These are phyloP conservation scores for Fibroporia radiculosa DNA, from an alignment of 768 basidiomycete species.

Conservation along the genomic window DNA sequence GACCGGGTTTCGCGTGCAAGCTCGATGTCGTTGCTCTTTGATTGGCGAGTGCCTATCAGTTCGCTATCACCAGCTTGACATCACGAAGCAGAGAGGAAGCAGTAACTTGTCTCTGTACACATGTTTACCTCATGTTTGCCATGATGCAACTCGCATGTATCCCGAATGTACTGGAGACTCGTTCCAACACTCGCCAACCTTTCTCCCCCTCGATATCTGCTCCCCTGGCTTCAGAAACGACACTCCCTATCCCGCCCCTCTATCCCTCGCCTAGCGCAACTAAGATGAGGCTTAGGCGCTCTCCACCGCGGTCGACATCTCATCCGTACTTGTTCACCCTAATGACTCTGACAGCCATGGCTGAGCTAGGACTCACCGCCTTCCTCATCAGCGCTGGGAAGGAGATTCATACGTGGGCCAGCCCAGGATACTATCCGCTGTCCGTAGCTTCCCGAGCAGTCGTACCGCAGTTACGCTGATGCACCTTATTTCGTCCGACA, in stretches of 20 bases:
- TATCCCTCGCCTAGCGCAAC: constrained; percentile 9
- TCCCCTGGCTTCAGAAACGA: neutral
- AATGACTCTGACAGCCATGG: constrained; percentile 59
- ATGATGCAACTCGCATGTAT: constrained; percentile 8
- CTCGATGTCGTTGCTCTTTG: too few species aligned
- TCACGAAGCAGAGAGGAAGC: too few species aligned
- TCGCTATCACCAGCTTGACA: too few species aligned
- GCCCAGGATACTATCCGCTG: constrained; percentile 56
- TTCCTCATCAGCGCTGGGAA: constrained; percentile 68
- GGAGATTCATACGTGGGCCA: constrained; percentile 53
- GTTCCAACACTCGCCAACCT: neutral
- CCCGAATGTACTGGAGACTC: constrained; percentile 1
- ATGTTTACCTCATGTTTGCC: constrained; percentile 13
- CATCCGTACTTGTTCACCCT: constrained; percentile 34
- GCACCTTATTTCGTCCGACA: neutral
- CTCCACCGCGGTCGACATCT: constrained; percentile 12
- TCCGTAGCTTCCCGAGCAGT: constrained; percentile 26
- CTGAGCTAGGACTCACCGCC: constrained; percentile 68
- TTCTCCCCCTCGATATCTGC: constrained; percentile 1
- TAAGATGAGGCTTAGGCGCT: constrained; percentile 11
- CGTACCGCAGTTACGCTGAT: neutral
- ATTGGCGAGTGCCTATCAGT: too few species aligned
- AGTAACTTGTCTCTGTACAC: too few species aligned
- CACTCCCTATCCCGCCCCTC: neutral
- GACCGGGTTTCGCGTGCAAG: too few species aligned